Evolutionary conservation across 164 flowering plant genomes (phyloP).

Genomic region (Cinnamomum chago): DNA sequence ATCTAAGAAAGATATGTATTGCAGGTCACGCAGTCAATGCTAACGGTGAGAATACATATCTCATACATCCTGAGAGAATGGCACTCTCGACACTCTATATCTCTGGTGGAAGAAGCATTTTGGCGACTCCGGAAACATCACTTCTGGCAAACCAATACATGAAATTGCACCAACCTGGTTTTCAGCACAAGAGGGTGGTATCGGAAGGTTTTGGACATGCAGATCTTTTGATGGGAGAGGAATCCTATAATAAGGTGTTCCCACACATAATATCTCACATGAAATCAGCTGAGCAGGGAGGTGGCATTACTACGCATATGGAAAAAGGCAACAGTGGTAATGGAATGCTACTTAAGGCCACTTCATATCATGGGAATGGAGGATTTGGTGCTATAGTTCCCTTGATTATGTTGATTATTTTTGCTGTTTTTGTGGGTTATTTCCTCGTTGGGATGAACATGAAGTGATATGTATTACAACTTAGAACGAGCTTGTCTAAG

Average conservation of each 20-base stretch:
- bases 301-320: neutral
- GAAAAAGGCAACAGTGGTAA: slow-evolving; percentile 13
- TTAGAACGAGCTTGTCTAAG: too few relatives aligned
- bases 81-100: slow-evolving; percentile 44
- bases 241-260: slow-evolving; percentile 35
- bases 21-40: slow-evolving; percentile 44
- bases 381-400: slow-evolving; percentile 7
- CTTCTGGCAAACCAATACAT: slow-evolving; percentile 54
- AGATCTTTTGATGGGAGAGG: slow-evolving; percentile 51
- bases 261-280: slow-evolving; percentile 47
- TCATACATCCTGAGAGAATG: slow-evolving; percentile 59
- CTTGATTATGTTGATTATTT: slow-evolving; percentile 13
- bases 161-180: slow-evolving; percentile 59
- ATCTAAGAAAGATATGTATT: slow-evolving; percentile 51
- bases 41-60: slow-evolving; percentile 33
- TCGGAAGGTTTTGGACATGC: slow-evolving; percentile 57
- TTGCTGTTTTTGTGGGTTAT: slow-evolving; percentile 5
- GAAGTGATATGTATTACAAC: too few relatives aligned
- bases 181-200: slow-evolving; percentile 43
- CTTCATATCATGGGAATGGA: slow-evolving; percentile 12
- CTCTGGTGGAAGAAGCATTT: slow-evolving; percentile 41
- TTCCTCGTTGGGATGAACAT: too few relatives aligned
- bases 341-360: slow-evolving; percentile 31
- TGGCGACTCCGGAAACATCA: slow-evolving; percentile 47
- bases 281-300: slow-evolving; percentile 23